Evolutionary conservation across 1,284 basidiomycete species (phyloP).

Genomic region (Leccinum solheimii): DNA sequence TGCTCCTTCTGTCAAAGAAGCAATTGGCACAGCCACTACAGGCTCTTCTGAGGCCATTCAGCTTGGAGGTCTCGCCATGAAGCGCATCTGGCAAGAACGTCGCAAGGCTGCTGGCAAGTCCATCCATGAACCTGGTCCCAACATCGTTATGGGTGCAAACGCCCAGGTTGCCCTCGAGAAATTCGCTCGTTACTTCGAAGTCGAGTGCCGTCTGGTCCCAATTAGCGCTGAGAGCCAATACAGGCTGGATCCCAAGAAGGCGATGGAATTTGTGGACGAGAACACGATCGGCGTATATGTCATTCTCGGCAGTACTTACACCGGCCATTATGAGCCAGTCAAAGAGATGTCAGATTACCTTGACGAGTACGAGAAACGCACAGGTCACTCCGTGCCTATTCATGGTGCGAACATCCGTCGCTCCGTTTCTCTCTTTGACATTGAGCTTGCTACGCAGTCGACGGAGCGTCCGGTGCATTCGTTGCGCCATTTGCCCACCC

Average conservation of each 20-base stretch:
- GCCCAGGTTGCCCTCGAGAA: constrained; percentile 89
- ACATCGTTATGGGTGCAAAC: constrained; percentile 80
- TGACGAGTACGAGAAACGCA: constrained; percentile 83
- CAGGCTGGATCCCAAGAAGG: constrained; percentile 80
- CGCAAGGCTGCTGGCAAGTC: constrained; percentile 86
- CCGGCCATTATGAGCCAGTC: constrained; percentile 92
- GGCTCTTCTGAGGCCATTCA: constrained; percentile 94
- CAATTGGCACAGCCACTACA: constrained; percentile 91
- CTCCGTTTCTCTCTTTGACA: constrained; percentile 9
- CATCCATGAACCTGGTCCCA: constrained; percentile 81
- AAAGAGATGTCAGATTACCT: constrained; percentile 83
- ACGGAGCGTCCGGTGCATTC: constrained; percentile 81
- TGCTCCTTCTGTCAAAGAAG: constrained; percentile 70
- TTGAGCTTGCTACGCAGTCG: constrained; percentile 45
- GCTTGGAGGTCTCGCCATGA: constrained; percentile 93
- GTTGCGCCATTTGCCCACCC: constrained; percentile 84
- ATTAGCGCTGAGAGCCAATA: constrained; percentile 77
- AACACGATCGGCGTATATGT: constrained; percentile 87
- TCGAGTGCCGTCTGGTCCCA: constrained; percentile 82
- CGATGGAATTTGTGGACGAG: constrained; percentile 88
- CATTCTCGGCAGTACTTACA: constrained; percentile 87
- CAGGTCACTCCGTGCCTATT: constrained; percentile 80
- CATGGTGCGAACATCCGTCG: constrained; percentile 58
- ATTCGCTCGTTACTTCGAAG: constrained; percentile 91
- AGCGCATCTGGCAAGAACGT: constrained; percentile 89